Evolutionary conservation across 805 yeast genomes (phyloP), one percentile per base, ranked within the genome.

Genomic region (Saturnispora quitensis): DNA sequence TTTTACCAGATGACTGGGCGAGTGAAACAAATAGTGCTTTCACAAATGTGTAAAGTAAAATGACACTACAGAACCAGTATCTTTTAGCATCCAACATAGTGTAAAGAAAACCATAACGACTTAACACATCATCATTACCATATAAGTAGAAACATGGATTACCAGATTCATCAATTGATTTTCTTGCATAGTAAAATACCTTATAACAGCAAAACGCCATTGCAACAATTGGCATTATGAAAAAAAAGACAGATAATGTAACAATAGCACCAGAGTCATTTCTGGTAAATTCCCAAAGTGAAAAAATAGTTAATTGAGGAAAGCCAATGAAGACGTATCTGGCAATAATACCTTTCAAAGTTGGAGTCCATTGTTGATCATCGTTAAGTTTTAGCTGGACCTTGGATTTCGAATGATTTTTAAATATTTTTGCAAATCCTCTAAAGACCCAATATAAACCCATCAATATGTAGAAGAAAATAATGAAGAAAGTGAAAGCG

Each of bases 71-170:
- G 76, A 90, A 90, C 87, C 89, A 90, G 69, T 86, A 89, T 61
- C 75, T 81, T 25, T 73, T 73, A 20, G 96, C 95, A 56, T 79
- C 78, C 68, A 84, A 89, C 89, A 88, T 89, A 15, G 95, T 86
- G 69, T 89, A 90, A 61, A 89, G 79, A 68, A 84, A 90, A 0
- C 97, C 97, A 63, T 84, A 89, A 63, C 84, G 84, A 71, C 82
- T 78, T 63, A 89, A 75, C 34, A 88, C 75, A 28, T 71, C 69
- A 45, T 81, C 73, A 61, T 90, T 86, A 53, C 96, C 95, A 62
- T 89, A 90, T 50, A 90, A 71, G 53, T 88, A 68, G 46, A 91
- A 95, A 18, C 96, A 96, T 0, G 97, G 90, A 58, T 91, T 89
- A 47, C 83, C 80, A 63, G 78, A 82, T 47, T 73, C 67, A 28